phyloP scores from a whole-genome alignment of 495 filamentous ascomycete genomes.

The Lepidopterella palustris region DNA sequence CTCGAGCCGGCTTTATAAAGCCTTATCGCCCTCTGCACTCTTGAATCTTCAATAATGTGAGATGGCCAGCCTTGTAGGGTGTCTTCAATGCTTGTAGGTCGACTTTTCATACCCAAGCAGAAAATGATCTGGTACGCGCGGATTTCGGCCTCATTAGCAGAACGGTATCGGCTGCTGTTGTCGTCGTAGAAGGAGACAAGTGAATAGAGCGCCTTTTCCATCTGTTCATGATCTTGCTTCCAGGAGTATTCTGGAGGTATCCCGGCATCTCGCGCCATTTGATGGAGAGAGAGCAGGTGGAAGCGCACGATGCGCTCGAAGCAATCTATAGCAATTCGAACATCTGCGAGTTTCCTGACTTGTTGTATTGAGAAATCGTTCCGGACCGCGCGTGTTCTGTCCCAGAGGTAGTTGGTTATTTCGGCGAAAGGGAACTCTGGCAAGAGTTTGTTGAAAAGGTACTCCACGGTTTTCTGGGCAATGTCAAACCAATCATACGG shows the following conservation, averaged over 20 bases:
- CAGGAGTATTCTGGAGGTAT: conserved; percentile 52
- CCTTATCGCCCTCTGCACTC: conserved; percentile 61
- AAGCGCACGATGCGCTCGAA: conserved; percentile 88
- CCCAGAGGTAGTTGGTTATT: conserved; percentile 87
- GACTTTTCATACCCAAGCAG: conserved; percentile 65
- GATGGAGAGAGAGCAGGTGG: conserved; percentile 81
- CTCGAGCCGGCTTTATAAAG: conserved; percentile 65
- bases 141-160: conserved; percentile 81
- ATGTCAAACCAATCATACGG: not conserved
- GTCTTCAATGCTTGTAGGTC: conserved; percentile 61
- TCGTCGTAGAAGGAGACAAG: conserved; percentile 67
- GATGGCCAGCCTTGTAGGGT: conserved; percentile 65
- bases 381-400: conserved; percentile 82
- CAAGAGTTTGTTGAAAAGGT: conserved; percentile 72
- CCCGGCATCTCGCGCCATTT: conserved; percentile 63
- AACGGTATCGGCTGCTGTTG: conserved; percentile 47
- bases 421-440: conserved; percentile 55
- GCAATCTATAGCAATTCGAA: conserved; percentile 66
- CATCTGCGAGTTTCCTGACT: conserved; percentile 57
- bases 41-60: conserved; percentile 47
- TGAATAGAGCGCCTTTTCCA: conserved; percentile 79
- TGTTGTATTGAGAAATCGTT: conserved; percentile 93
- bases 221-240: conserved; percentile 88
- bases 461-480: conserved; percentile 59
- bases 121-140: conserved; percentile 84